Evolutionary conservation across 2,329 filamentous ascomycete genomes (phyloP), one percentile per base, ranked within the genome.

Genomic region (Tolypocladium paradoxum): DNA sequence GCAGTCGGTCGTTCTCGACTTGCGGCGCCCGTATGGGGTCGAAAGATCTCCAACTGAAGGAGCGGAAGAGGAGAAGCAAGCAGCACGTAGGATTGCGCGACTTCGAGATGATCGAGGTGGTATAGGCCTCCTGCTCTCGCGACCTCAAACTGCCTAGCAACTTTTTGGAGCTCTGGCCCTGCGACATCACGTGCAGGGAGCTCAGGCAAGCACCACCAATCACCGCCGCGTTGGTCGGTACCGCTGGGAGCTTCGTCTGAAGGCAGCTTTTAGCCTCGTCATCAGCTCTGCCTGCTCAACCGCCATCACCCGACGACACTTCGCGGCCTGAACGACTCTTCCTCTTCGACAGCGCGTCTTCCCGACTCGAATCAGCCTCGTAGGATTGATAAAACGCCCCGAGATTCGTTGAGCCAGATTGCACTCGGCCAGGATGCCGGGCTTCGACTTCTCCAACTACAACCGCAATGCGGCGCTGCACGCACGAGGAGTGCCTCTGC

Each of bases 391-490:
- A 51, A 46, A 54, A 34, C 51, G 43, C 24, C 34, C 16, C 48
- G 48, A 50, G 16, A 22, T 20, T 33, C 29, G 24, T 37, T 22
- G 9, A 50, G 27, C 36, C 6, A 31, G 36, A 50, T 34, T 33
- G 29, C 34, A 49, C 38, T 38, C 20, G 35, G 8, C 46, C 74
- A 85, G 67, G 65, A 99, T 99, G 93, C 85, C 88, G 65, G 91
- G 91, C 76, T 96, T 96, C 81, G 91, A 97, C 77, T 99, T 99
- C 81, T 95, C 90, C 73, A 99, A 99, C 81, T 93, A 97, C 83
- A 96, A 96, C 82, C 90, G 93, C 78, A 99, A 99, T 83, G 84
- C 87, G 70, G 92, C 92, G 60, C 84, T 99, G 62, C 92, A 97
- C 72, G 90, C 92, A 64, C 84, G 87, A 73, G 95, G 95, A 63